phyloP scores from a whole-genome alignment of 192 early-diverging fungal species.

The Phlyctochytrium planicorne region DNA sequence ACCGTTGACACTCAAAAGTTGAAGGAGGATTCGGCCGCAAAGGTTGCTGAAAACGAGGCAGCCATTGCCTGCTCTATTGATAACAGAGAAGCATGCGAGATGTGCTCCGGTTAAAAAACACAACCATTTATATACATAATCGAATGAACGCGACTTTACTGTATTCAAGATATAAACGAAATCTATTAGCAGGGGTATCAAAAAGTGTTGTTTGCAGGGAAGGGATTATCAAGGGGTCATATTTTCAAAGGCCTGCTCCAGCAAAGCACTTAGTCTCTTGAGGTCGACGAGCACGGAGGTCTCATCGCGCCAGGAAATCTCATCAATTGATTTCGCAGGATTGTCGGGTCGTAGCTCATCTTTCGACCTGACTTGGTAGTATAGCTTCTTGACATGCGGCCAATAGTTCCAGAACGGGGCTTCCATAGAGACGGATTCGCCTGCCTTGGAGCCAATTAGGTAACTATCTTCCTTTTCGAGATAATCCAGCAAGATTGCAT shows the following conservation, averaged over 20 bases:
- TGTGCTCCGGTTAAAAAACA: conserved; percentile 69
- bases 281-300: conserved; percentile 20
- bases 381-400: conserved; percentile 36
- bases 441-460: conserved; percentile 12
- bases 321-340: conserved; percentile 16
- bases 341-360: conserved; percentile 18
- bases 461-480: conserved; percentile 25
- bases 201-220: too few species aligned
- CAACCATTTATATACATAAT: too few species aligned
- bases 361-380: conserved; percentile 32
- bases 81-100: conserved; percentile 90
- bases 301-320: conserved; percentile 26
- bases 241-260: conserved; percentile 34
- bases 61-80: conserved; percentile 86
- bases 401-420: conserved; percentile 39
- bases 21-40: conserved; percentile 33
- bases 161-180: too few species aligned
- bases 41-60: conserved; percentile 43
- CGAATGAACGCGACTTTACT: too few species aligned
- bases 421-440: conserved; percentile 30
- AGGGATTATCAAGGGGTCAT: conserved; percentile 31
- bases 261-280: conserved; percentile 17
- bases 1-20: conserved; percentile 81
- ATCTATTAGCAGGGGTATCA: too few species aligned
- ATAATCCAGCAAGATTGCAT: conserved; percentile 40